Conservation (phyloP, 2,329 filamentous ascomycete genomes). For the Epichloe glyceriae region DNA sequence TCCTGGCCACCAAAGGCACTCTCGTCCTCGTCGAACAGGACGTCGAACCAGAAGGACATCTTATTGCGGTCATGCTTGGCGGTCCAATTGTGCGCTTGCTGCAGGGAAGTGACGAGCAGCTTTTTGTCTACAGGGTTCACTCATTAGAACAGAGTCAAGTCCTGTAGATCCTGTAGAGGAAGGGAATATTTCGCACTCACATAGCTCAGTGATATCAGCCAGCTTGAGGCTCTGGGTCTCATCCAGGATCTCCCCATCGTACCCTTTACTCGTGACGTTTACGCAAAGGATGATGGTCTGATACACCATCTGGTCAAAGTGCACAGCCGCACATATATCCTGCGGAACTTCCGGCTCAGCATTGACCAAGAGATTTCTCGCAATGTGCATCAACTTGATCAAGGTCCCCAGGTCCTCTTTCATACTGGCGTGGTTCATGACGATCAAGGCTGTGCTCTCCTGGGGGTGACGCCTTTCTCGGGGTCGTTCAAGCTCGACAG, state of each 20-base stretch:
- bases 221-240: slow-evolving; percentile 43
- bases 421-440: slow-evolving; percentile 47
- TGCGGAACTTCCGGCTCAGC: slow-evolving; percentile 52
- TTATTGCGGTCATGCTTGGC: slow-evolving; percentile 58
- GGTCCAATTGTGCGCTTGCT: slow-evolving; percentile 57
- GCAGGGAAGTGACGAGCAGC: slow-evolving; percentile 49
- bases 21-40: slow-evolving; percentile 49
- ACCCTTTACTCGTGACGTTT: slow-evolving; percentile 54
- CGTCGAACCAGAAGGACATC: slow-evolving; percentile 56
- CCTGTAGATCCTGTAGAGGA: not conserved
- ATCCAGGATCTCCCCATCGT: slow-evolving; percentile 50
- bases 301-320: slow-evolving; percentile 54
- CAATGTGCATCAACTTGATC: slow-evolving; percentile 56
- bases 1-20: slow-evolving; percentile 33
- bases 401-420: slow-evolving; percentile 50
- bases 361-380: slow-evolving; percentile 50
- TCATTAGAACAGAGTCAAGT: not conserved
- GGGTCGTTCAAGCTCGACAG: slow-evolving; percentile 39
- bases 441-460: slow-evolving; percentile 49
- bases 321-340: slow-evolving; percentile 50
- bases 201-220: slow-evolving; percentile 51
- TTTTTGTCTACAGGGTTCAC: slow-evolving; percentile 42
- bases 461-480: slow-evolving; percentile 44
- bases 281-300: slow-evolving; percentile 53
- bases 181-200: slow-evolving; percentile 25